Base-by-base conservation (phyloP, 2,329 filamentous ascomycete species). In the Ilyonectria robusta region DNA sequence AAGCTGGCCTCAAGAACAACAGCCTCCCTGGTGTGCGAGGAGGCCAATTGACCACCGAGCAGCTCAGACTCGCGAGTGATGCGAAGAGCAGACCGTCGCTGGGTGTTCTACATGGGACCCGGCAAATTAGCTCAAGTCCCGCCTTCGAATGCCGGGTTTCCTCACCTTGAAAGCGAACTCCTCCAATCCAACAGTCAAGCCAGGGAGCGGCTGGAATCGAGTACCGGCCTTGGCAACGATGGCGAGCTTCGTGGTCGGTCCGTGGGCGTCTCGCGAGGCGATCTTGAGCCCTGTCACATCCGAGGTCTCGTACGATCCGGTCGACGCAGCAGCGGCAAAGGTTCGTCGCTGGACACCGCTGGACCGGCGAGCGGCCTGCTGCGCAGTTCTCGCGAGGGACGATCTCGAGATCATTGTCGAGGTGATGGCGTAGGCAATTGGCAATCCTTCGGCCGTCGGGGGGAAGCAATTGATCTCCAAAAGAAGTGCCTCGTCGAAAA, bases 61-160 rank as follows among this genome's bases (percentile, higher is more conserved):
- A 99, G 92, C 85, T 99, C 96, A 78, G 94, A 90, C 86, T 99
- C 96, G 86, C 96, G 93, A 80, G 92, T 93, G 82, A 99, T 97
- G 81, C 95, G 93, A 78, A 99, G 87, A 66, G 94, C 94, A 74
- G 95, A 96, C 83, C 96, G 92, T 84, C 92, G 93, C 75, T 91
- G 83, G 77, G 96, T 99, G 87, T 92, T 94, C 92, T 95, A 78
- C 61, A 72, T 69, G 75, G 72, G 78, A 78, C 62, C 71, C 47
- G 64, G 66, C 73, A 84, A 84, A 84, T 87, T 86, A 88, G 84
- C 84, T 86, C 73, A 78, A 70, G 68, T 63, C 59, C 59, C 57
- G 29, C 42, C 21, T 65, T 46, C 67, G 55, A 13, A 68, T 59
- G 50, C 53, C 65, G 57, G 26, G 63, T 55, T 55, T 42, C 58